A percentile compares a stretch with the other conserved stretches of the same genome.
Evolutionary conservation across 192 early-diverging fungal species (phyloP).

Genomic region (Podila epigama): DNA sequence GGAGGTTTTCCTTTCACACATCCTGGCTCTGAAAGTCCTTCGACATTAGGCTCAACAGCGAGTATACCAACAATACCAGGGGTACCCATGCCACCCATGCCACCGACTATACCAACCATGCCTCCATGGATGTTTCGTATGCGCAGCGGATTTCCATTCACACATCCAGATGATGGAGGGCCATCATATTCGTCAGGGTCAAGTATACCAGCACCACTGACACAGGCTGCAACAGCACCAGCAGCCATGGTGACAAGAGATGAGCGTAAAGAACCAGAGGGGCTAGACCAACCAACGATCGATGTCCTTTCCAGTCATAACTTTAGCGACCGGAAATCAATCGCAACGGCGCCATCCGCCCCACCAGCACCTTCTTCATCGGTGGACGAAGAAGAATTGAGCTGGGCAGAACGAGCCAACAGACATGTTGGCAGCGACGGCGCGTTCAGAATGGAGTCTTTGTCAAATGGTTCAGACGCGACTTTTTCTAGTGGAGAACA

Average conservation of each 20-base stretch:
- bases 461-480: no score
- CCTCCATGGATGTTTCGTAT: no score
- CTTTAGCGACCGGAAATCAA: conserved; percentile 31
- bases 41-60: neutral
- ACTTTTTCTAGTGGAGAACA: no score
- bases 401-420: neutral
- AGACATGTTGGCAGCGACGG: neutral
- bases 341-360: conserved; percentile 19
- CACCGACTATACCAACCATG: no score
- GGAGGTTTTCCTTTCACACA: neutral
- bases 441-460: neutral
- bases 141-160: no score
- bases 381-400: neutral
- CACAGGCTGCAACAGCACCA: neutral
- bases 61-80: no score
- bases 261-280: neutral
- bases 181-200: no score
- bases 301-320: conserved; percentile 12
- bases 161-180: no score
- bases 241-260: neutral
- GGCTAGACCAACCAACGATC: neutral
- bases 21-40: neutral
- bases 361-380: neutral
- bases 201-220: no score
- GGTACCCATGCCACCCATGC: no score